phyloP scores from a whole-genome alignment of 2,329 filamentous ascomycete genomes.

The Blumeriella jaapii region DNA sequence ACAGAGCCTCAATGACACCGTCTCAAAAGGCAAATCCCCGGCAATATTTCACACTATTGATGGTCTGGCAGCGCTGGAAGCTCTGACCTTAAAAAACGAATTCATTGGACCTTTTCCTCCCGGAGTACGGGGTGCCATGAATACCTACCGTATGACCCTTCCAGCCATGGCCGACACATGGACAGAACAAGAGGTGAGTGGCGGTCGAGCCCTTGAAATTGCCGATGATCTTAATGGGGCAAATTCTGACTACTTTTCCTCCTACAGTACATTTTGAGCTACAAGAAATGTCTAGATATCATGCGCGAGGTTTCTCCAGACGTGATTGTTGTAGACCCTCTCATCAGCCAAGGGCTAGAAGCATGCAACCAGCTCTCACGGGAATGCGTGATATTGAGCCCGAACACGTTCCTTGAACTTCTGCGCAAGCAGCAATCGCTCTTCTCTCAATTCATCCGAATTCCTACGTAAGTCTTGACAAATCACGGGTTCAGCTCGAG shows the following conservation, averaged over 20 bases:
- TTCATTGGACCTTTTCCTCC: constrained; percentile 19
- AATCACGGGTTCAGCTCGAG: constrained; percentile 3
- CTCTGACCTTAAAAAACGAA: constrained; percentile 19
- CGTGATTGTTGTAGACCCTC: constrained; percentile 33
- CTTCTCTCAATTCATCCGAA: constrained; percentile 28
- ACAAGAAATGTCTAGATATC: constrained; percentile 29
- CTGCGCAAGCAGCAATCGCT: constrained; percentile 30
- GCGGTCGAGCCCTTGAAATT: too few relatives aligned
- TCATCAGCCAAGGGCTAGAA: constrained; percentile 34
- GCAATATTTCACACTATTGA: constrained; percentile 28
- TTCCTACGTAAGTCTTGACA: constrained; percentile 28
- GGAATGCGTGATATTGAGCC: constrained; percentile 31
- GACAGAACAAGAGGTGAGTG: constrained; percentile 28
- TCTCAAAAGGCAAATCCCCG: constrained; percentile 9
- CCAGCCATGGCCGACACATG: constrained; percentile 27
- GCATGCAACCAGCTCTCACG: constrained; percentile 29
- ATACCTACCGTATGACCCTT: constrained; percentile 19
- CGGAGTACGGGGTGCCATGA: constrained; percentile 28
- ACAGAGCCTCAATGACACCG: constrained; percentile 14
- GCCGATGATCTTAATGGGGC: too few relatives aligned
- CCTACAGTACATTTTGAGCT: constrained; percentile 33
- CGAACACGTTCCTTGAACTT: constrained; percentile 35
- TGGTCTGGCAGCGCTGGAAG: constrained; percentile 26
- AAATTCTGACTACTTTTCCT: too few relatives aligned
- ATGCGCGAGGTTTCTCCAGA: constrained; percentile 30